These are phyloP conservation scores for Elsinoe australis DNA, from an alignment of 2,329 filamentous ascomycete genomes.

Conservation along the genomic window DNA sequence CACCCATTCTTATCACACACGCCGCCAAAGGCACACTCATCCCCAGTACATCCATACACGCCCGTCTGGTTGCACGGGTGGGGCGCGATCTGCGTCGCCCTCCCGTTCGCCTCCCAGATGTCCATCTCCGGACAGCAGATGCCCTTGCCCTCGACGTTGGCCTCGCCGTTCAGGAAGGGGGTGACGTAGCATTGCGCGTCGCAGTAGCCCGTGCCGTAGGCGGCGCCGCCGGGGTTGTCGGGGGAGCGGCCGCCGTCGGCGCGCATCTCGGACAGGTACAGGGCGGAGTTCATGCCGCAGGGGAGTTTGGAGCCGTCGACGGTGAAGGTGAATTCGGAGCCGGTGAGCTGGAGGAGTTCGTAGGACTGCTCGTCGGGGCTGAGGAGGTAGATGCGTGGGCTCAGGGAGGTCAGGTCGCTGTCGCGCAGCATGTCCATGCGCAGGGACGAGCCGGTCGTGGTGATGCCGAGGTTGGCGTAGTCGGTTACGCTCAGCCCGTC, in stretches of 20 bases:
- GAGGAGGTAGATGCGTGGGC: slow-evolving; percentile 38
- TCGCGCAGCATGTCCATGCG: slow-evolving; percentile 47
- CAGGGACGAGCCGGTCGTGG: slow-evolving; percentile 46
- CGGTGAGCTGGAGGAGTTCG: slow-evolving; percentile 56
- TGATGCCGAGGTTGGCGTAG: slow-evolving; percentile 46
- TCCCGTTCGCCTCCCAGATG: slow-evolving; percentile 62
- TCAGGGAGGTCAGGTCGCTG: slow-evolving; percentile 36
- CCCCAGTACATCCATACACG: slow-evolving; percentile 44
- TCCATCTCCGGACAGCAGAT: slow-evolving; percentile 64
- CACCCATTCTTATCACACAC: slow-evolving; percentile 55
- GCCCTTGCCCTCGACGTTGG: slow-evolving; percentile 34
- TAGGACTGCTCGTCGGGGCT: slow-evolving; percentile 51
- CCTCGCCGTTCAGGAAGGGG: slow-evolving; percentile 26
- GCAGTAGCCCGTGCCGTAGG: slow-evolving; percentile 54
- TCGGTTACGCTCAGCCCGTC: slow-evolving; percentile 37
- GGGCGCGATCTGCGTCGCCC: slow-evolving; percentile 58
- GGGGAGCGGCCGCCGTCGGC: slow-evolving; percentile 49
- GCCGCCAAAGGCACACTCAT: slow-evolving; percentile 51
- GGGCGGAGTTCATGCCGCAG: slow-evolving; percentile 64
- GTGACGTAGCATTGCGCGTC: slow-evolving; percentile 38
- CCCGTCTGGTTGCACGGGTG: slow-evolving; percentile 52
- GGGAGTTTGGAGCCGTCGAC: slow-evolving; percentile 61
- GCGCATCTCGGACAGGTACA: slow-evolving; percentile 60
- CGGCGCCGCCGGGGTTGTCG: slow-evolving; percentile 44
- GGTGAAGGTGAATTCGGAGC: slow-evolving; percentile 64